A percentile compares a stretch with the other conserved stretches of the same genome.
Conservation (phyloP, 192 early-diverging fungal species). For the Rhizophagus sp. region DNA sequence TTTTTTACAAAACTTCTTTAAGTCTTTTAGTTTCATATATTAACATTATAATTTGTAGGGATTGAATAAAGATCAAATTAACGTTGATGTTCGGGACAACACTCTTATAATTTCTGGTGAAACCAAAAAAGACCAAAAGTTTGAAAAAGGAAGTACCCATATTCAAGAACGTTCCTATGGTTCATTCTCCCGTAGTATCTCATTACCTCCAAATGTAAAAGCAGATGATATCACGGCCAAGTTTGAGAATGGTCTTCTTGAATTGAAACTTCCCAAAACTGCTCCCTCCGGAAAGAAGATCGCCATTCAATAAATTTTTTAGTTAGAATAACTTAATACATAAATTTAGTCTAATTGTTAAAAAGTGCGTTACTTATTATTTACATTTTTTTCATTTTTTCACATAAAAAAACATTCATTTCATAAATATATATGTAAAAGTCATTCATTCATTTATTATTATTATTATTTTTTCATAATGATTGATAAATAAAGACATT, state of each 20-base stretch:
- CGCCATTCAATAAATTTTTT: constrained; percentile 24
- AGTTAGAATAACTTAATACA: too few species aligned
- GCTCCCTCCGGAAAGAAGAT: constrained; percentile 49
- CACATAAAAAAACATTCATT: too few species aligned
- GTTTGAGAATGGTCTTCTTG: constrained; percentile 55
- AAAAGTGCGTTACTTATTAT: too few species aligned
- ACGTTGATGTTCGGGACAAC: constrained; percentile 49
- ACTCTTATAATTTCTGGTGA: constrained; percentile 50
- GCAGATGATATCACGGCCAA: constrained; percentile 52
- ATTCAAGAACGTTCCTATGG: constrained; percentile 55
- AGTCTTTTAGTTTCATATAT: neutral
- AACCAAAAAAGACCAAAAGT: constrained; percentile 33
- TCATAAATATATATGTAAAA: too few species aligned
- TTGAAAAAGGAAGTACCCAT: constrained; percentile 41
- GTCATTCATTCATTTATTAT: too few species aligned
- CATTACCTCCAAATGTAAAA: constrained; percentile 50
- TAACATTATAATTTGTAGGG: constrained; percentile 31
- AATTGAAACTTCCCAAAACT: constrained; percentile 47
- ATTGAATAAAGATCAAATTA: constrained; percentile 54
- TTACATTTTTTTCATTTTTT: too few species aligned
- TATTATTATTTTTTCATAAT: too few species aligned
- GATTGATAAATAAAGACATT: too few species aligned
- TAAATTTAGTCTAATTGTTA: too few species aligned
- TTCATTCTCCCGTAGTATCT: constrained; percentile 47
- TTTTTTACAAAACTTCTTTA: neutral